These are phyloP conservation scores for Heritiera littoralis DNA, from an alignment of 345 rosid genomes.

Conservation along the genomic window DNA sequence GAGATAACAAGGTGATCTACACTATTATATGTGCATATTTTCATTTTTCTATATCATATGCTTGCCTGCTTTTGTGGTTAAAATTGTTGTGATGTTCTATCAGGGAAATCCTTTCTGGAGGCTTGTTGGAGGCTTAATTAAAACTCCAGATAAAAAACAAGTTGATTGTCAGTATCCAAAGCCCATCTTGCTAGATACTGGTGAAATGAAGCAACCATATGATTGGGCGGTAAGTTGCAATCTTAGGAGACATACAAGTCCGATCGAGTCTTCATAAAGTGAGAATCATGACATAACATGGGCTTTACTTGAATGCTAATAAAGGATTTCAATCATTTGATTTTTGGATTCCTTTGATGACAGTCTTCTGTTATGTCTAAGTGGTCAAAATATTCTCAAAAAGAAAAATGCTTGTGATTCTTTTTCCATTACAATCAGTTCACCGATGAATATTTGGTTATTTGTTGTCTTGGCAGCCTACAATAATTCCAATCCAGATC, in stretches of 20 bases:
- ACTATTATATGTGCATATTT: neutral
- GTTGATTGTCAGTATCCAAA: conserved; percentile 83
- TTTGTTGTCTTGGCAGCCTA: conserved; percentile 65
- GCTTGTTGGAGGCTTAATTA: conserved; percentile 72
- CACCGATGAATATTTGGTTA: conserved; percentile 10
- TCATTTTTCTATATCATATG: conserved; percentile 18
- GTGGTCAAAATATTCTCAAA: neutral
- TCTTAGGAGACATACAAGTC: neutral
- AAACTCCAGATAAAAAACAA: conserved; percentile 71
- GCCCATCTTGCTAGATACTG: conserved; percentile 96
- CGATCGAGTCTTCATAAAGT: neutral
- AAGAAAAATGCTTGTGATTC: neutral
- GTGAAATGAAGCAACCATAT: conserved; percentile 94
- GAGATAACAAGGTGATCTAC: conserved; percentile 71
- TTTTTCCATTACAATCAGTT: neutral
- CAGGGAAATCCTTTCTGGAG: conserved; percentile 98
- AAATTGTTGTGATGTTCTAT: conserved; percentile 16
- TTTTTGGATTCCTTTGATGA: neutral
- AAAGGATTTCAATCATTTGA: conserved; percentile 4
- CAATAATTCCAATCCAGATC: conserved; percentile 91
- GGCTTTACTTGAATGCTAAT: neutral
- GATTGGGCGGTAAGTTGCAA: conserved; percentile 86
- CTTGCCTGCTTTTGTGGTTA: conserved; percentile 14
- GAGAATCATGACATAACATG: neutral
- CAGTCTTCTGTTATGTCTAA: neutral